Conservation (phyloP, 371 early-diverging fungal genomes). For the Actinomortierella ambigua region DNA sequence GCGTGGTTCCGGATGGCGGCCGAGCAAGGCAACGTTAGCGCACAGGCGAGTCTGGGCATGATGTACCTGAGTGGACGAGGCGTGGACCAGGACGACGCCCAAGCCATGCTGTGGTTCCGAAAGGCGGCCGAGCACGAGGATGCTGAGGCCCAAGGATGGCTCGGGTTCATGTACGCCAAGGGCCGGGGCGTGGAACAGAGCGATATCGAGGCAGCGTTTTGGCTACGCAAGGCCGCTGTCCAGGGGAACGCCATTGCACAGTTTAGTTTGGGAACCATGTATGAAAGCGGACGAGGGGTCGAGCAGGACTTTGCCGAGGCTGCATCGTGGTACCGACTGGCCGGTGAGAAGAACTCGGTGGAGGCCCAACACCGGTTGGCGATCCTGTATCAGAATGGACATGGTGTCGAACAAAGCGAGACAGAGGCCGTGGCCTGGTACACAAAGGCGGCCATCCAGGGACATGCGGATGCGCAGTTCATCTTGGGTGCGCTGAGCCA, state of each 20-base stretch:
- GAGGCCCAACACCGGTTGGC: slow-evolving; percentile 54
- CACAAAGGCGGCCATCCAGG: slow-evolving; percentile 54
- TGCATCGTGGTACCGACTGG: slow-evolving; percentile 49
- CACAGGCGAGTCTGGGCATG: slow-evolving; percentile 59
- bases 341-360: slow-evolving; percentile 46
- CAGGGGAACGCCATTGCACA: slow-evolving; percentile 67
- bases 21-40: not conserved
- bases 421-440: slow-evolving; percentile 58
- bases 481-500: slow-evolving; percentile 55
- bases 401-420: slow-evolving; percentile 55
- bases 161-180: slow-evolving; percentile 3
- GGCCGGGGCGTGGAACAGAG: slow-evolving; percentile 5
- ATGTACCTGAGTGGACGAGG: slow-evolving; percentile 25
- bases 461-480: slow-evolving; percentile 49
- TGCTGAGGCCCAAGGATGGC: not conserved
- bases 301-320: slow-evolving; percentile 52
- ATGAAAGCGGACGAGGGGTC: slow-evolving; percentile 74
- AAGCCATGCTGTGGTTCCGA: slow-evolving; percentile 3
- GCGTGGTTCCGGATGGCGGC: slow-evolving; percentile 11
- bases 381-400: slow-evolving; percentile 55
- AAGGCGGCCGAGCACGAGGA: slow-evolving; percentile 1
- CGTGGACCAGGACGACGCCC: not conserved
- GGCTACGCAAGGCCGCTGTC: slow-evolving; percentile 68
- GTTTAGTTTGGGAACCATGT: slow-evolving; percentile 71
- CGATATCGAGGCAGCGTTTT: slow-evolving; percentile 50